Conservation (phyloP, 2,329 filamentous ascomycete species). For the Venturia nashicola region DNA sequence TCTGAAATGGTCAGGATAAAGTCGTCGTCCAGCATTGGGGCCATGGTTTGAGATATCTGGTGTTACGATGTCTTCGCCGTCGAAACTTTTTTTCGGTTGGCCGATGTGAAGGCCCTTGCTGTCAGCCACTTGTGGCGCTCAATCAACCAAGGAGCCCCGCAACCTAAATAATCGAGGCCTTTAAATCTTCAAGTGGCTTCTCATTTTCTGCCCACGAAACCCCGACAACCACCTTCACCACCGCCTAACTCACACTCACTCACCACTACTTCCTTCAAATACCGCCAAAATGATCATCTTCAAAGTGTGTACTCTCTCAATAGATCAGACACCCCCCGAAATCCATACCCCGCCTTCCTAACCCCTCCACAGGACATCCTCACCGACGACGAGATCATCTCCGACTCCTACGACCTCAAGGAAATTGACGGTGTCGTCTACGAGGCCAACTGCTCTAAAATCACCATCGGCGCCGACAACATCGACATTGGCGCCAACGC, state of each 20-base stretch:
- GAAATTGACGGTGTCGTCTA: constrained; percentile 68
- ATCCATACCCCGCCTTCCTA: constrained; percentile 9
- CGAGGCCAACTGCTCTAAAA: constrained; percentile 87
- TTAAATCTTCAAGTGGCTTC: not conserved
- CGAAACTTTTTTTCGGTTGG: not conserved
- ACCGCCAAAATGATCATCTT: constrained; percentile 43
- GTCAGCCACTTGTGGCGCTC: no score
- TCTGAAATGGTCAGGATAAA: constrained; percentile 9
- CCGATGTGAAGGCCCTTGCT: not conserved
- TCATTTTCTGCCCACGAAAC: not conserved
- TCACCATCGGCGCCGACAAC: constrained; percentile 61
- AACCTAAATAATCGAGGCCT: not conserved
- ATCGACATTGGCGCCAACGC: constrained; percentile 90
- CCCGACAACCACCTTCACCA: not conserved
- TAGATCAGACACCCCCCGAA: constrained; percentile 1
- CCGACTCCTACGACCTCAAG: constrained; percentile 82
- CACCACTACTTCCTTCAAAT: not conserved
- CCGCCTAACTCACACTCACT: not conserved
- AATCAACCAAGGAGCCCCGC: not conserved
- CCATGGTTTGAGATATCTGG: not conserved
- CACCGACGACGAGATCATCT: constrained; percentile 89
- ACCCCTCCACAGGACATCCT: constrained; percentile 59
- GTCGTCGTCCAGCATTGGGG: constrained; percentile 7
- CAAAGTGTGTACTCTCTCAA: constrained; percentile 32
- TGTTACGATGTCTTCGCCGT: not conserved